Base-by-base conservation (phyloP, 371 early-diverging fungal species). In the Mortierella sp. region DNA sequence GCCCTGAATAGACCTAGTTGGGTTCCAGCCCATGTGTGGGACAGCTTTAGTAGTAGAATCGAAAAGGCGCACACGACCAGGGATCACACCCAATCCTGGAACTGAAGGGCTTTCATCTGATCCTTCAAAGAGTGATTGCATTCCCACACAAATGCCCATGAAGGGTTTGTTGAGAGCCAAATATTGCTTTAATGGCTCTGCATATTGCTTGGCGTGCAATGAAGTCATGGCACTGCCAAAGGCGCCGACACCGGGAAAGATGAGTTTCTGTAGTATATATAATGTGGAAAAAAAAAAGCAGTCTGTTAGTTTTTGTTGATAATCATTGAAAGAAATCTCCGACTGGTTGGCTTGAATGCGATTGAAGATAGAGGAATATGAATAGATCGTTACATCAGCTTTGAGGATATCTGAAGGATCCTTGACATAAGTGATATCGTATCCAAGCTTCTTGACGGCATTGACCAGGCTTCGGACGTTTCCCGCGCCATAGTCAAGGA, bases 1-100 rank as follows among this genome's bases (percentile, higher is more conserved):
- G 79, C 23, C 85, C 31, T 82, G 69, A 6, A 79, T 67, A 0
- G 74, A 35, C 13, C 80, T 40, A 1, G 94, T 88, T 19, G 86
- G 88, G 83, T 97, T 99, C 99, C 99, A 99, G 13, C 99, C 99
- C 91, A 99, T 98, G 83, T 99, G 98, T 6, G 99, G 99, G 15
- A 99, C 99, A 0, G 97, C 80, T 83, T 96, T 95, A 40, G 77
- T 87, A 0, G 78, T 73, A 9, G 75, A 76, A 72, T 92, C 86
- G 83, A 97, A 97, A 47, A 86, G 84, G n/a, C 67, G 76, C 34
- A 94, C 92, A 6, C 81, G 86, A 10, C 94, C 93, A 0, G 93
- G 92, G 60, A 99, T 90, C 37, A 98, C 71, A 13, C 96, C 95
- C 37, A 99, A 87, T 10, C 99, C 99, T 1, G 87, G 82, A n/a